Evolutionary conservation across 1,284 basidiomycete species (phyloP).

Genomic region (Irpex lacteus): DNA sequence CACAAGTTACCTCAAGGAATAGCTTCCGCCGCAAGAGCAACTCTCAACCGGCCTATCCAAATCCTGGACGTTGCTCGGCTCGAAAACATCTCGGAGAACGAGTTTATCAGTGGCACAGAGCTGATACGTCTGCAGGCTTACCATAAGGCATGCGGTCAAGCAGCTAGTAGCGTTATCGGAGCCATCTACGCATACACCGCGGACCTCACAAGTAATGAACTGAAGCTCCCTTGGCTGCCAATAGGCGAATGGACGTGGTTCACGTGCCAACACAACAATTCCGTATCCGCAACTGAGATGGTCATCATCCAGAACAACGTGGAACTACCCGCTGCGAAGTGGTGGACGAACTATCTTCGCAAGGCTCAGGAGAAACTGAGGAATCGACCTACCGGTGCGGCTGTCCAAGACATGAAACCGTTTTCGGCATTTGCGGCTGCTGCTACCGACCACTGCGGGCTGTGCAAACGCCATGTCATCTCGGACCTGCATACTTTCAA

Average conservation of each 20-base stretch:
- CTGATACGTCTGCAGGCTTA: conserved; percentile 1
- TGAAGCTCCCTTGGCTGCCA: conserved; percentile 4
- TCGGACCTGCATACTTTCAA: conserved; percentile 1
- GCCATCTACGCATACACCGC: not conserved
- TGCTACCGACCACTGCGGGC: conserved; percentile 2
- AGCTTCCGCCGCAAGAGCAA: conserved; percentile 2
- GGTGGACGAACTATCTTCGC: conserved; percentile 3
- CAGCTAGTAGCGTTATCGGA: not conserved
- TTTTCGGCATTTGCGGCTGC: conserved; percentile 1
- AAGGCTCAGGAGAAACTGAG: conserved; percentile 7
- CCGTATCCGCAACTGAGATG: not conserved
- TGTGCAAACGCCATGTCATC: conserved; percentile 5
- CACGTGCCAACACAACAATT: not conserved
- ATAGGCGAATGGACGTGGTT: conserved; percentile 5
- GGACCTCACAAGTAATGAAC: not conserved
- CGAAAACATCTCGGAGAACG: not conserved
- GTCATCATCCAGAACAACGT: not conserved
- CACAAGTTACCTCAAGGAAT: not conserved
- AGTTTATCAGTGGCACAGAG: conserved; percentile 1
- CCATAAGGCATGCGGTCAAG: conserved; percentile 2
- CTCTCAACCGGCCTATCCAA: not conserved
- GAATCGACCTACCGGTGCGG: not conserved
- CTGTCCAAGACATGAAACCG: conserved; percentile 3
- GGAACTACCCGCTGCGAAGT: not conserved
- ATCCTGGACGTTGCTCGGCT: not conserved